Evolutionary conservation across 306 rosid species (phyloP).

Genomic region (Delonix regia): DNA sequence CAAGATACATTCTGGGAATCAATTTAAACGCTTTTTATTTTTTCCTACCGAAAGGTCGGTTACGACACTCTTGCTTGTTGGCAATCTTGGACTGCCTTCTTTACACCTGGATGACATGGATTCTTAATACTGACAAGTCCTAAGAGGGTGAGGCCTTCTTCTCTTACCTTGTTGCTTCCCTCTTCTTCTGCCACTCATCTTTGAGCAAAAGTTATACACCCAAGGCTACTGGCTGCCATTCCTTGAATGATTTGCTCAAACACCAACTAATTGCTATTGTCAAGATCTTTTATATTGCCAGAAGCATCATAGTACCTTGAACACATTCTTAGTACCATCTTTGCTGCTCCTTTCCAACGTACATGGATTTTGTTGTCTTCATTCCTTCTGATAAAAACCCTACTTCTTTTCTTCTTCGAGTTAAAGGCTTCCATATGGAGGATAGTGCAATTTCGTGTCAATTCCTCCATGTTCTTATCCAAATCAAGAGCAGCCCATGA

Average conservation of each 20-base stretch:
- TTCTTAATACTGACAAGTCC: too few species aligned
- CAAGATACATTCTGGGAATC: too few species aligned
- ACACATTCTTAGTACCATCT: too few species aligned
- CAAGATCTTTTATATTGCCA: slow-evolving; percentile 8
- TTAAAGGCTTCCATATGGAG: slow-evolving; percentile 49
- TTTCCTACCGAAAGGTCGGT: too few species aligned
- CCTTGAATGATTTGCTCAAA: slow-evolving; percentile 34
- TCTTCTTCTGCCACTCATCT: background rate
- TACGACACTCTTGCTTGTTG: too few species aligned
- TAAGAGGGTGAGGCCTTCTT: too few species aligned
- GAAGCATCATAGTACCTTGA: too few species aligned
- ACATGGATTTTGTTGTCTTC: slow-evolving; percentile 30
- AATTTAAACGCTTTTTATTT: too few species aligned
- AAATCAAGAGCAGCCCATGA: too few species aligned
- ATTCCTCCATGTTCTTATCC: slow-evolving; percentile 38
- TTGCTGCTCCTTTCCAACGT: slow-evolving; percentile 58
- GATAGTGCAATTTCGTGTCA: slow-evolving; percentile 1
- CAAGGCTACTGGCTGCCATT: slow-evolving; percentile 35
- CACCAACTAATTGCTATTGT: background rate
- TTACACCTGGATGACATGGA: too few species aligned
- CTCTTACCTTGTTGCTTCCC: too few species aligned
- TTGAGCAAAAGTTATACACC: slow-evolving; percentile 38
- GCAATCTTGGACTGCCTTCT: too few species aligned
- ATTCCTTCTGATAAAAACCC: slow-evolving; percentile 37
- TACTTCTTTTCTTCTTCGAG: slow-evolving; percentile 47